Percentiles rank a stretch among this genome's conserved stretches.
phyloP scores from a whole-genome alignment of 805 yeast species.

The Saccharomycopsis javanensis region DNA sequence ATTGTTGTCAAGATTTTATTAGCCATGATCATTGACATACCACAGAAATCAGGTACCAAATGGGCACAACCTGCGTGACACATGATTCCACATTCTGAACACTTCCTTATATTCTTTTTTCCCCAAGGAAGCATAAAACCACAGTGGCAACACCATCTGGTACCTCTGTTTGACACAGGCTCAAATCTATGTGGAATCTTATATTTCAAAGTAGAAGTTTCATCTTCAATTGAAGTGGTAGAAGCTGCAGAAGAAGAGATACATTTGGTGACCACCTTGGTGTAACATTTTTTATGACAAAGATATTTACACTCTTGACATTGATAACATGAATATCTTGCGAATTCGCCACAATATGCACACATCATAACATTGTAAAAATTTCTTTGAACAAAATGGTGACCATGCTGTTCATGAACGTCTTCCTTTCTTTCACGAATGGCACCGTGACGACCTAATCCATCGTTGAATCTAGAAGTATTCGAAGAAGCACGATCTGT shows the following conservation, averaged over 20 bases:
- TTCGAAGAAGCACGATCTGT: constrained; percentile 29
- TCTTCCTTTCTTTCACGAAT: constrained; percentile 84
- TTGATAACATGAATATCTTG: constrained; percentile 78
- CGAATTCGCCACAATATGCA: constrained; percentile 92
- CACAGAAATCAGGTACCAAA: constrained; percentile 96
- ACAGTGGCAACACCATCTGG: constrained; percentile 99
- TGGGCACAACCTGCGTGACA: constrained; percentile 91
- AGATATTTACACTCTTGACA: constrained; percentile 77
- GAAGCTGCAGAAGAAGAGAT: constrained; percentile 47
- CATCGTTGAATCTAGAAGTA: constrained; percentile 22
- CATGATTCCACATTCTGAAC: constrained; percentile 89
- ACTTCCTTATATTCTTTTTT: constrained; percentile 80
- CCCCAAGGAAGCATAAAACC: constrained; percentile 96
- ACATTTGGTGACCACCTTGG: constrained; percentile 74
- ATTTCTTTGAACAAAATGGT: constrained; percentile 90
- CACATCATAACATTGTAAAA: constrained; percentile 95
- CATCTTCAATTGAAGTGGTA: constrained; percentile 52
- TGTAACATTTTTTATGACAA: constrained; percentile 74
- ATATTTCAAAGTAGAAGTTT: constrained; percentile 80
- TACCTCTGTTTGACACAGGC: constrained; percentile 84
- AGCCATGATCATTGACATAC: constrained; percentile 97
- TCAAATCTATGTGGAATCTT: constrained; percentile 96
- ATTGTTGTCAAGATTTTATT: constrained; percentile 80
- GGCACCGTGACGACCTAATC: constrained; percentile 94
- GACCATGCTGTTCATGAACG: constrained; percentile 92